Percentiles rank a stretch among this genome's conserved stretches.
These are phyloP conservation scores for Ananas comosus DNA, from an alignment of 176 grass and related monocot genomes.

Conservation along the genomic window DNA sequence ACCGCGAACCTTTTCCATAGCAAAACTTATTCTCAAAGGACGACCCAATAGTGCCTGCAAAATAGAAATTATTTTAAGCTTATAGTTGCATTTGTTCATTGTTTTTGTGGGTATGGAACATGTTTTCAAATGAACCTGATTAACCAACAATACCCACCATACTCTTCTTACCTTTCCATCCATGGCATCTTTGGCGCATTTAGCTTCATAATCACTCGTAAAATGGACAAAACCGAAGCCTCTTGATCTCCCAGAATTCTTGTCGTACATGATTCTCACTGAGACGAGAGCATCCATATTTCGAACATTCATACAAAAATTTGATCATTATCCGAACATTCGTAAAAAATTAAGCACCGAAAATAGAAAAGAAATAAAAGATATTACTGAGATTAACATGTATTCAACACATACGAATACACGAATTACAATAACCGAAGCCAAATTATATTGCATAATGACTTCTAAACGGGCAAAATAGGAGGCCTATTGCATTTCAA, in stretches of 20 bases:
- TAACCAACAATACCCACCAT: background rate
- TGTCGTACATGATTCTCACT: constrained; percentile 87
- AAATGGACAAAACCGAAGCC: constrained; percentile 86
- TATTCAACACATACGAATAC: background rate
- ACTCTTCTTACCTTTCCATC: constrained; percentile 69
- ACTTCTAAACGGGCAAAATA: no score
- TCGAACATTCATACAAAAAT: constrained; percentile 3
- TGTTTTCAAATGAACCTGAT: constrained; percentile 2
- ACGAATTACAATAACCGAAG: background rate
- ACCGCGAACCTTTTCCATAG: constrained; percentile 61
- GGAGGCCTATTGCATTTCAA: background rate
- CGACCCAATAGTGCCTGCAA: constrained; percentile 69
- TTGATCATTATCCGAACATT: no score
- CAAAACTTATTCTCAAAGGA: constrained; percentile 77
- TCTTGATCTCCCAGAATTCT: constrained; percentile 87
- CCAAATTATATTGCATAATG: background rate
- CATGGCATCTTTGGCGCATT: constrained; percentile 66
- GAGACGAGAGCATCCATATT: constrained; percentile 22
- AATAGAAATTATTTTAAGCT: constrained; percentile 1
- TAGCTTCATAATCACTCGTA: constrained; percentile 63
- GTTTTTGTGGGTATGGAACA: constrained; percentile 1
- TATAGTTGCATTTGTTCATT: constrained; percentile 1
- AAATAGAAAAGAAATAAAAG: background rate
- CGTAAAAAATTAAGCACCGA: constrained; percentile 16
- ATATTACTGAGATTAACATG: background rate